These are phyloP conservation scores for Penicillium aurantiogriseum DNA, from an alignment of 2,329 filamentous ascomycete genomes.

Conservation along the genomic window DNA sequence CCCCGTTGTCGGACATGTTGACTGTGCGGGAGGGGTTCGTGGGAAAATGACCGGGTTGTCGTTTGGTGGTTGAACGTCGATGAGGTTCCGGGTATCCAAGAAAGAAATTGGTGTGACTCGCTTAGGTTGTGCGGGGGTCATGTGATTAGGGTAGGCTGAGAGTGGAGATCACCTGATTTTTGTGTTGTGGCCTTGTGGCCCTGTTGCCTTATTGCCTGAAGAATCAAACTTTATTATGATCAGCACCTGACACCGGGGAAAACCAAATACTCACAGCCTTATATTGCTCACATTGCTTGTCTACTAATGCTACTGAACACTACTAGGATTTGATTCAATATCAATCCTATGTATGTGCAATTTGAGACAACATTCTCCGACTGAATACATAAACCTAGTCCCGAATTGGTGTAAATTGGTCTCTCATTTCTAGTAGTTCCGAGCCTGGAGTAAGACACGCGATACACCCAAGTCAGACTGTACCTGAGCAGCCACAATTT, in stretches of 20 bases:
- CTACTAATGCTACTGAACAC: not conserved
- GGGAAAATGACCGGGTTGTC: slow-evolving; percentile 40
- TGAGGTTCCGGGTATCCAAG: slow-evolving; percentile 33
- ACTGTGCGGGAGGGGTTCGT: slow-evolving; percentile 43
- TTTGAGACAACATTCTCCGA: not conserved
- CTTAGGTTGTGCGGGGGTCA: slow-evolving; percentile 41
- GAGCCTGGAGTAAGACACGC: not conserved
- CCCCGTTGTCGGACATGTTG: slow-evolving; percentile 91
- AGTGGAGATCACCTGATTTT: slow-evolving; percentile 17
- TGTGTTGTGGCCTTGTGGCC: slow-evolving; percentile 27
- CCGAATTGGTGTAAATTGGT: not conserved
- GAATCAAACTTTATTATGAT: not conserved
- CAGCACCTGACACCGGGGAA: not conserved
- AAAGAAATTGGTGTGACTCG: slow-evolving; percentile 43
- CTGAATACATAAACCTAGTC: not conserved
- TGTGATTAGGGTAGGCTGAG: slow-evolving; percentile 32
- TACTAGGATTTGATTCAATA: not conserved
- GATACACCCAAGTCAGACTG: slow-evolving; percentile 2
- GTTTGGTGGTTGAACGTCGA: slow-evolving; percentile 41
- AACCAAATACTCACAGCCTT: not conserved
- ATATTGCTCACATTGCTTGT: not conserved
- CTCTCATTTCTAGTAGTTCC: not conserved
- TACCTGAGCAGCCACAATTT: slow-evolving; percentile 10
- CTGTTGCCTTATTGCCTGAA: not conserved
- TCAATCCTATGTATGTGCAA: not conserved